Percentiles rank a stretch among this genome's conserved stretches.
Evolutionary conservation across 805 yeast genomes (phyloP).

Genomic region (Yarrowia osloensis): DNA sequence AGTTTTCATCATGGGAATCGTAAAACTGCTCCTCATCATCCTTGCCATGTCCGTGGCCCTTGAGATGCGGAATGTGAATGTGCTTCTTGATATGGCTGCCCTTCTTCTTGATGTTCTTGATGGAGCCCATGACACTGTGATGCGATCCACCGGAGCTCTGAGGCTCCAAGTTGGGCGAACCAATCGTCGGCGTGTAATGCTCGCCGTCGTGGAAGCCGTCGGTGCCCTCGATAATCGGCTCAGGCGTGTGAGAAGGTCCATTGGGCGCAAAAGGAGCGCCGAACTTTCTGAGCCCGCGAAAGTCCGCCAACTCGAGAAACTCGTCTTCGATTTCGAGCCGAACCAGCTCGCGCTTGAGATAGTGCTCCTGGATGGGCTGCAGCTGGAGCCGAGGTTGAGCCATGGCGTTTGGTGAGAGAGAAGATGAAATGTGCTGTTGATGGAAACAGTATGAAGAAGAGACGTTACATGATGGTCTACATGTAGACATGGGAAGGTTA

Average conservation of each 20-base stretch:
- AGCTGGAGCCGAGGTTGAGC: neutral
- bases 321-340: conserved; percentile 64
- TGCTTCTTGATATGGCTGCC: conserved; percentile 6
- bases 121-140: neutral
- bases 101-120: neutral
- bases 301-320: conserved; percentile 57
- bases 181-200: conserved; percentile 12
- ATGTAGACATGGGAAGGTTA: no score
- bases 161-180: neutral
- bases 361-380: conserved; percentile 67
- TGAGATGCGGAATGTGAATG: neutral
- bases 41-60: neutral
- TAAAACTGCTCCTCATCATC: neutral
- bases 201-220: conserved; percentile 1
- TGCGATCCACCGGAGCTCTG: conserved; percentile 14
- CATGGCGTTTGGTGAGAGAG: neutral
- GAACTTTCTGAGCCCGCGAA: conserved; percentile 63
- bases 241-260: neutral
- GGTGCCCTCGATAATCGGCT: neutral
- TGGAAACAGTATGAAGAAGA: neutral
- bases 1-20: neutral
- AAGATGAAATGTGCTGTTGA: neutral
- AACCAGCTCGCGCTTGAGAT: conserved; percentile 78
- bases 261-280: conserved; percentile 68
- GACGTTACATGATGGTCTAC: neutral